Evolutionary conservation across 1,139 yeast species (phyloP).

Genomic region (Diutina neorugosa): DNA sequence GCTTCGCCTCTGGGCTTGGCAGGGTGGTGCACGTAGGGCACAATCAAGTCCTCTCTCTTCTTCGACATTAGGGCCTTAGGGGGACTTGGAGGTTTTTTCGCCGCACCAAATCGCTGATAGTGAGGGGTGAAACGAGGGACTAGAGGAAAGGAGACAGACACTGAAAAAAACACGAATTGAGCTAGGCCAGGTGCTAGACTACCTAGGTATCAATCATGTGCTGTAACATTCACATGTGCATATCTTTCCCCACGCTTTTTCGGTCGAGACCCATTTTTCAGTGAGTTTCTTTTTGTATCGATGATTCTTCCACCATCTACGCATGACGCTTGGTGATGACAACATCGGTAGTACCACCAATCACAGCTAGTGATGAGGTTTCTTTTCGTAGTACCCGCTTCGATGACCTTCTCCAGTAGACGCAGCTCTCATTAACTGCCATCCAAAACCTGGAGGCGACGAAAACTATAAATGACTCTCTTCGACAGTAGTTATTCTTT

Average conservation of each 20-base stretch:
- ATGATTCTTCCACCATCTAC: not conserved
- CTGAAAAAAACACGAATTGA: not conserved
- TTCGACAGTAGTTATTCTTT: not conserved
- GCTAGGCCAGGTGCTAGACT: no score
- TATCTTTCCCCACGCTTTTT: no score
- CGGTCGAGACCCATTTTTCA: not conserved
- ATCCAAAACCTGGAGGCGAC: not conserved
- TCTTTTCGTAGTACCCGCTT: not conserved
- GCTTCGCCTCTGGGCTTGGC: constrained; percentile 37
- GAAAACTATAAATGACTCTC: not conserved
- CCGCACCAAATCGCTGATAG: not conserved
- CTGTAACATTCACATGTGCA: no score
- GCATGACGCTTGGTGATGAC: not conserved
- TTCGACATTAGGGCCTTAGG: not conserved
- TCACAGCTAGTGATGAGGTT: not conserved
- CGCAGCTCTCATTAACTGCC: no score
- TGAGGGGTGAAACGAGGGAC: not conserved
- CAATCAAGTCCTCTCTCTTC: constrained; percentile 1
- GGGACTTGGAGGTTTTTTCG: not conserved
- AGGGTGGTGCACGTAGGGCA: constrained; percentile 31
- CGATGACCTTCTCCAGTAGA: not conserved
- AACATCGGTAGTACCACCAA: not conserved
- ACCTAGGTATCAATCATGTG: no score
- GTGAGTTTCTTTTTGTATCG: not conserved
- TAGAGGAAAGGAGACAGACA: not conserved